Evolutionary conservation across 306 rosid species (phyloP).

Genomic region (Prunus campanulata): DNA sequence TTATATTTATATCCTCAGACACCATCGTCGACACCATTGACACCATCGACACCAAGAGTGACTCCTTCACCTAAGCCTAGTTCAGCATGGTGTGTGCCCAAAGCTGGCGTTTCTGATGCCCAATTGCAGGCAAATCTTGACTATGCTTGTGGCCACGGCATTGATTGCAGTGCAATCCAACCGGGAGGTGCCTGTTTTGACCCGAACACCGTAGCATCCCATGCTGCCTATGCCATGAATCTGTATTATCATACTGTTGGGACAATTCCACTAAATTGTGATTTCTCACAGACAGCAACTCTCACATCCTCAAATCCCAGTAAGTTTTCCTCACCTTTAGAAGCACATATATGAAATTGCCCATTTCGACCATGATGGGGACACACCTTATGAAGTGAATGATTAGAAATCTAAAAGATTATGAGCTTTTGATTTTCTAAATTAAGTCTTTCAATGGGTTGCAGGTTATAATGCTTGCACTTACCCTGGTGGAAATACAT

Average conservation of each 20-base stretch:
- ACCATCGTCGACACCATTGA: slow-evolving; percentile 33
- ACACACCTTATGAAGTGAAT: background rate
- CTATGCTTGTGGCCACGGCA: slow-evolving; percentile 59
- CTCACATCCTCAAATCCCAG: slow-evolving; percentile 83
- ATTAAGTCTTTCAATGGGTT: background rate
- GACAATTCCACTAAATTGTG: slow-evolving; percentile 70
- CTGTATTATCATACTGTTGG: slow-evolving; percentile 64
- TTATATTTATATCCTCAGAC: slow-evolving; percentile 14
- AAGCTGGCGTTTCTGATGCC: slow-evolving; percentile 53
- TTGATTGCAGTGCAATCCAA: slow-evolving; percentile 70
- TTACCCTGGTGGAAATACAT: slow-evolving; percentile 62
- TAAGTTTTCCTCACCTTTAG: slow-evolving; percentile 31
- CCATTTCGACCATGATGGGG: background rate
- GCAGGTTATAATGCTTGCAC: slow-evolving; percentile 81
- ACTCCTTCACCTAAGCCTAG: slow-evolving; percentile 44
- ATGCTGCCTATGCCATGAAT: slow-evolving; percentile 91
- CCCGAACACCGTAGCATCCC: slow-evolving; percentile 68
- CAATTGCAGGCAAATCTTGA: slow-evolving; percentile 72
- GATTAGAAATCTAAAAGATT: slow-evolving; percentile 11
- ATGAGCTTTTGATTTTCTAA: background rate
- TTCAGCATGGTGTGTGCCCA: slow-evolving; percentile 72
- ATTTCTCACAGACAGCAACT: slow-evolving; percentile 80
- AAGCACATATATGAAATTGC: background rate
- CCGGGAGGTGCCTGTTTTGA: slow-evolving; percentile 80
- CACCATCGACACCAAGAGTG: slow-evolving; percentile 37